Percentiles rank a stretch among this genome's conserved stretches.
These are phyloP conservation scores for Aquilaria yunnanensis DNA, from an alignment of 345 rosid species.

Conservation along the genomic window DNA sequence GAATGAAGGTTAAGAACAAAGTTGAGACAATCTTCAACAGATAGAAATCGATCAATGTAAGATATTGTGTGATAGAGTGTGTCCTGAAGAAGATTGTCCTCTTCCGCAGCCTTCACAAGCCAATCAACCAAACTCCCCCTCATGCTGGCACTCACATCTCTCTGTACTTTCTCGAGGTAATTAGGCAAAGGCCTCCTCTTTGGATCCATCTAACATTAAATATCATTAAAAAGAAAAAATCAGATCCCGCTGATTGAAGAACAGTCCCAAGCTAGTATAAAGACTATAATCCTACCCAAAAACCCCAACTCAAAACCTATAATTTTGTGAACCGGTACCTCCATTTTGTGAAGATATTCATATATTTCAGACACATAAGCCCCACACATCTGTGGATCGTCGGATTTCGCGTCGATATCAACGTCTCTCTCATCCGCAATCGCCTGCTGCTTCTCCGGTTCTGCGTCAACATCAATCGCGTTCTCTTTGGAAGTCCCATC, in stretches of 20 bases:
- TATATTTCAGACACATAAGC: slow-evolving; percentile 39
- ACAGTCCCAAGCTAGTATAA: too few relatives aligned
- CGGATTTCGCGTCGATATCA: slow-evolving; percentile 26
- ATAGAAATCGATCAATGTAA: slow-evolving; percentile 60
- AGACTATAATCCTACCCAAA: neutral
- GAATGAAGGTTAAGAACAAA: too few relatives aligned
- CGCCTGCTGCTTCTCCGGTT: neutral
- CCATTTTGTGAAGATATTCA: slow-evolving; percentile 45
- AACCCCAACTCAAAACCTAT: neutral
- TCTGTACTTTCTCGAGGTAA: slow-evolving; percentile 67
- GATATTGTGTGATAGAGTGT: slow-evolving; percentile 51
- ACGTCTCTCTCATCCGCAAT: slow-evolving; percentile 2
- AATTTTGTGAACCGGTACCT: slow-evolving; percentile 24
- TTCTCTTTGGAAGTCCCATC: neutral
- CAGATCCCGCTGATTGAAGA: neutral
- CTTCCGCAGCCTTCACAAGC: slow-evolving; percentile 84
- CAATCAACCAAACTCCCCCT: slow-evolving; percentile 80
- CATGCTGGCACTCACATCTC: slow-evolving; percentile 54
- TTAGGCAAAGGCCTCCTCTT: slow-evolving; percentile 55
- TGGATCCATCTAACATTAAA: slow-evolving; percentile 35
- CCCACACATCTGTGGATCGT: slow-evolving; percentile 53
- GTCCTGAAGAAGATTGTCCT: slow-evolving; percentile 58
- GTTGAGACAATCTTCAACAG: too few relatives aligned
- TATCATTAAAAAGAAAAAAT: neutral
- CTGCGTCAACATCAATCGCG: neutral